Evolutionary conservation across 768 basidiomycete genomes (phyloP).

Genomic region (Kwoniella europaea): DNA sequence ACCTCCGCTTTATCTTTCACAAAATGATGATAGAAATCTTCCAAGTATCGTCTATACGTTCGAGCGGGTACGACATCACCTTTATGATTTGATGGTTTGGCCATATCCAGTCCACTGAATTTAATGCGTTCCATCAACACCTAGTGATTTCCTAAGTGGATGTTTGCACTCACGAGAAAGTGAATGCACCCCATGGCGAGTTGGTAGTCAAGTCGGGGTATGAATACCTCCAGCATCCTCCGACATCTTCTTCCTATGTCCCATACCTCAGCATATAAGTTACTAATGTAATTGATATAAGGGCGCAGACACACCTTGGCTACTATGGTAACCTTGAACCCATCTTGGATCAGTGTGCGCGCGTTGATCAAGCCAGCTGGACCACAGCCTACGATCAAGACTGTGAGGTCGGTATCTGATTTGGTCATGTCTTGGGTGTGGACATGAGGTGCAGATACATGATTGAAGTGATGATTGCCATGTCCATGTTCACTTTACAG

Average conservation of each 20-base stretch:
- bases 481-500: too few relatives aligned
- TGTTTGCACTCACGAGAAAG: constrained; percentile 17
- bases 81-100: constrained; percentile 3
- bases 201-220: constrained; percentile 27
- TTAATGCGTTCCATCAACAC: too few relatives aligned
- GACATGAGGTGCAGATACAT: background rate
- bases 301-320: constrained; percentile 9
- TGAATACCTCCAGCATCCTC: constrained; percentile 19
- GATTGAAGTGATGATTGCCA: background rate
- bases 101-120: constrained; percentile 19
- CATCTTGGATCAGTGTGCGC: constrained; percentile 17
- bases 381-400: constrained; percentile 17
- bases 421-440: background rate
- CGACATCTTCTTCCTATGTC: constrained; percentile 12
- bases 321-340: constrained; percentile 15
- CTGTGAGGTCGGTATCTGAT: background rate
- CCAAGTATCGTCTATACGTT: constrained; percentile 22
- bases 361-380: constrained; percentile 23
- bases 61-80: constrained; percentile 21
- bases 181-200: constrained; percentile 24
- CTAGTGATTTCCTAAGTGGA: background rate
- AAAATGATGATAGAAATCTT: constrained; percentile 24
- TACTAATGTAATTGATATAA: background rate
- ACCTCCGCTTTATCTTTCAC: constrained; percentile 9
- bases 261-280: background rate